A percentile compares a stretch with the other conserved stretches of the same genome.
These are phyloP conservation scores for Starmera quercuum DNA, from an alignment of 805 yeast genomes.

Conservation along the genomic window DNA sequence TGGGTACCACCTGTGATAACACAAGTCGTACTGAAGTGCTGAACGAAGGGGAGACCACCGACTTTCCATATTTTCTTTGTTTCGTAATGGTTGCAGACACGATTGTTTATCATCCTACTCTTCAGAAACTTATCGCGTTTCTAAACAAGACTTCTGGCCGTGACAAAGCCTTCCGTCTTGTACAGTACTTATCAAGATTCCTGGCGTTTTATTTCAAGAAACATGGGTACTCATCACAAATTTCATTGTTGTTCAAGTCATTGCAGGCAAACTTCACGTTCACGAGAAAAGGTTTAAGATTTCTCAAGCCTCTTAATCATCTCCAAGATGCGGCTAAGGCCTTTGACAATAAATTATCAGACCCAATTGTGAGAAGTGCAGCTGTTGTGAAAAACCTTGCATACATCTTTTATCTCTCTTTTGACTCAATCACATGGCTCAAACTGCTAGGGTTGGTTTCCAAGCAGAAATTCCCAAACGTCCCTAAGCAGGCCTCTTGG, in stretches of 20 bases:
- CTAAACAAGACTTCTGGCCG: slow-evolving; percentile 67
- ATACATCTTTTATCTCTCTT: slow-evolving; percentile 52
- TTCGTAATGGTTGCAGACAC: slow-evolving; percentile 63
- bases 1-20: too few species aligned
- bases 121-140: slow-evolving; percentile 52
- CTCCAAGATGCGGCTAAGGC: slow-evolving; percentile 61
- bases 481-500: slow-evolving; percentile 53
- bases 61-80: too few species aligned
- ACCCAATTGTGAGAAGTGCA: slow-evolving; percentile 44
- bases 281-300: slow-evolving; percentile 77
- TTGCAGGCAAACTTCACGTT: slow-evolving; percentile 58
- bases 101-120: slow-evolving; percentile 66
- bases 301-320: slow-evolving; percentile 73
- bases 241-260: slow-evolving; percentile 41
- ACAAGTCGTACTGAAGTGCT: too few species aligned
- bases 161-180: slow-evolving; percentile 70
- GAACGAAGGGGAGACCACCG: too few species aligned
- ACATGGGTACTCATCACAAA: slow-evolving; percentile 41
- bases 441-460: slow-evolving; percentile 46
- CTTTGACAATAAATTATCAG: slow-evolving; percentile 62
- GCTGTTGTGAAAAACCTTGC: slow-evolving; percentile 51
- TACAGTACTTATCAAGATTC: slow-evolving; percentile 77
- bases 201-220: slow-evolving; percentile 53
- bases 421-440: slow-evolving; percentile 59
- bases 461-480: slow-evolving; percentile 35